Percentiles rank a stretch among this genome's conserved stretches.
phyloP scores from a whole-genome alignment of 2,329 filamentous ascomycete genomes.

The Lachnellula subtilissima region DNA sequence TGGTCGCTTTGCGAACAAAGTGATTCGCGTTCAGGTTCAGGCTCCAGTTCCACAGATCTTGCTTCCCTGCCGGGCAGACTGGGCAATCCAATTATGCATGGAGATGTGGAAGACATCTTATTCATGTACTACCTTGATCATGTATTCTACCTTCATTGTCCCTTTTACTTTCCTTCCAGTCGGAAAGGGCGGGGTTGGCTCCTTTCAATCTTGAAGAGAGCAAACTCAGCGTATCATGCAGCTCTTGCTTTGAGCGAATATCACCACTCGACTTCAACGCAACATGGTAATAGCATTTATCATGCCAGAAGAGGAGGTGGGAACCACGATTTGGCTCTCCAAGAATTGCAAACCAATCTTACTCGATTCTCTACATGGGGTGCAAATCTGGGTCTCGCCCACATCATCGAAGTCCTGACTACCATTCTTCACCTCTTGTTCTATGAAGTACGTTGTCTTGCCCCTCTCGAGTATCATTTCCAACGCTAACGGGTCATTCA shows the following conservation, averaged over 20 bases:
- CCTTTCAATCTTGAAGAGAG: not conserved
- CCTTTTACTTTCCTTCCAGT: not conserved
- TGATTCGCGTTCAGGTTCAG: not conserved
- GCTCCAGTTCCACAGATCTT: not conserved
- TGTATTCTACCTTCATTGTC: conserved; percentile 1
- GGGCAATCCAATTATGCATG: not conserved
- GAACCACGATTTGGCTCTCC: not conserved
- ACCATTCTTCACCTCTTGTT: conserved; percentile 7
- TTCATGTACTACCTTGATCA: conserved; percentile 5
- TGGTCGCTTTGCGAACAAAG: not conserved
- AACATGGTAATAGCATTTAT: not conserved
- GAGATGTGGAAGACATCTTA: not conserved
- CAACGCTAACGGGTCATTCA: not conserved
- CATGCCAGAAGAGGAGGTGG: not conserved
- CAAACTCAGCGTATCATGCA: conserved; percentile 3
- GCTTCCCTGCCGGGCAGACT: not conserved
- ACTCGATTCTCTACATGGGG: not conserved
- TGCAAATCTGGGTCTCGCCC: not conserved
- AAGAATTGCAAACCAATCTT: not conserved
- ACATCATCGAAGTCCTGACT: conserved; percentile 1
- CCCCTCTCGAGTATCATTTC: not conserved
- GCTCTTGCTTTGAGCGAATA: conserved; percentile 1
- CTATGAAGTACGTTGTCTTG: conserved; percentile 1
- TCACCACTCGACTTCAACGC: not conserved
- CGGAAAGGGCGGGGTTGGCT: not conserved